Base-by-base conservation (phyloP, 2,329 filamentous ascomycete species). In the Pseudogymnoascus sp. region DNA sequence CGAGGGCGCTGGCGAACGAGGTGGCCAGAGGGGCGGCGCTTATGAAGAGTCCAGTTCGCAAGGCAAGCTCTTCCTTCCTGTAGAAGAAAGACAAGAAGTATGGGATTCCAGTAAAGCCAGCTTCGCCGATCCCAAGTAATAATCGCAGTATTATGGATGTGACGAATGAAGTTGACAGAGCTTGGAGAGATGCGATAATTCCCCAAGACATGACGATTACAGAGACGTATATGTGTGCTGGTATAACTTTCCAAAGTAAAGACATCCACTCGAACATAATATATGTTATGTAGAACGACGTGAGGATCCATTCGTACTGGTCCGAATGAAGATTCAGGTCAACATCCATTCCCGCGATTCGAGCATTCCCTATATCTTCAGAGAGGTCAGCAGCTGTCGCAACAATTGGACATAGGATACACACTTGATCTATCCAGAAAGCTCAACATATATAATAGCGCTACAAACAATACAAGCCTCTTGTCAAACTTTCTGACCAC, bases 351-450 rank as follows among this genome's bases (percentile, higher is more conserved):
- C 85, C 85, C 26, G 85, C 85, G 46, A 88, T 83, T 64, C 80
- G 80, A 29, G 85, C 85, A 70, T 87, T 86, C 50, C 83, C 84
- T 60, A 87, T 86, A 68, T 86, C 83, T 85, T 60, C 2, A 46
- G 40, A 31, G 65, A 35, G 65, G 63, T 69, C 61, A 65, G 59
- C 19, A 46, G 29, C n/a, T 42, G 44, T 29, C 53, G 56, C 21
- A 21, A 40, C 29, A 31, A 64, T 23, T 33, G 26, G 44, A 33
- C 50, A 13, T 38, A 61, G 15, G 53, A 23, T 64, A 77, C 81
- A 66, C 78, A 92, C 90, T 96, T 17, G 90, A 93, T 68, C 92
- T 83, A 74, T 96, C 92, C 67, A 96, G 76, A 72, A 96, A 96
- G 66, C 87, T 89, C 66, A 96, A 79, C 80, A 96, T 83, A 73